Conservation (phyloP, 495 filamentous ascomycete genomes). For the Aspergillus heteromorphus region DNA sequence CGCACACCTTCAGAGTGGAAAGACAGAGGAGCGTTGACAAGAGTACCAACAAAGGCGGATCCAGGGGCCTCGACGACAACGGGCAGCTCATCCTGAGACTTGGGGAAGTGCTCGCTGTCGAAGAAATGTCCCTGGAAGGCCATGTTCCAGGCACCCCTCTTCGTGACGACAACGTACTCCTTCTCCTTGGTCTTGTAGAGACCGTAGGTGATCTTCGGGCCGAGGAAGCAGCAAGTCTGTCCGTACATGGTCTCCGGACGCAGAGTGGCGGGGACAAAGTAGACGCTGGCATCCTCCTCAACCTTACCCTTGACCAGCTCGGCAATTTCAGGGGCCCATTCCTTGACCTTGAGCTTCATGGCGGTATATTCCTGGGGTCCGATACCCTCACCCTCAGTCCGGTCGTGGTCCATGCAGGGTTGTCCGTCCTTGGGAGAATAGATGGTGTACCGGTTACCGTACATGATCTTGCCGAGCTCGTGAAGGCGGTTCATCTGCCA, state of each 20-base stretch:
- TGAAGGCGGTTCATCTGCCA: constrained; percentile 97
- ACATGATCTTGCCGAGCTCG: constrained; percentile 88
- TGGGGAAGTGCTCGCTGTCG: constrained; percentile 65
- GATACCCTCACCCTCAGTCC: constrained; percentile 85
- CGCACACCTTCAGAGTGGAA: constrained; percentile 76
- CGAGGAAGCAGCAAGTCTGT: constrained; percentile 93
- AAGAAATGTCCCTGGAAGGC: constrained; percentile 86
- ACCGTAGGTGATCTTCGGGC: constrained; percentile 85
- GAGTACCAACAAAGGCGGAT: constrained; percentile 75
- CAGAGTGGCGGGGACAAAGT: constrained; percentile 85
- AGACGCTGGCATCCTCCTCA: constrained; percentile 76
- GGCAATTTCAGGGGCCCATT: constrained; percentile 72
- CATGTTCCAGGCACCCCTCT: constrained; percentile 91
- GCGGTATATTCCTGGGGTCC: constrained; percentile 89
- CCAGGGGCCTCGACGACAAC: constrained; percentile 62
- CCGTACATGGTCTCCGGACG: constrained; percentile 98
- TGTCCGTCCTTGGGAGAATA: constrained; percentile 97
- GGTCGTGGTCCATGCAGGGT: constrained; percentile 96
- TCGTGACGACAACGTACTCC: constrained; percentile 80
- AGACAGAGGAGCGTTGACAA: constrained; percentile 86
- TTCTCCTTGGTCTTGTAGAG: constrained; percentile 78
- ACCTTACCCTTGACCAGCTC: constrained; percentile 69
- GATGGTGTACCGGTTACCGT: constrained; percentile 89
- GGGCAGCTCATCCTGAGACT: constrained; percentile 47
- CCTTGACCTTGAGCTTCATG: constrained; percentile 80